These are phyloP conservation scores for Cornus suecica DNA, from an alignment of 148 eudicot species.

Conservation along the genomic window DNA sequence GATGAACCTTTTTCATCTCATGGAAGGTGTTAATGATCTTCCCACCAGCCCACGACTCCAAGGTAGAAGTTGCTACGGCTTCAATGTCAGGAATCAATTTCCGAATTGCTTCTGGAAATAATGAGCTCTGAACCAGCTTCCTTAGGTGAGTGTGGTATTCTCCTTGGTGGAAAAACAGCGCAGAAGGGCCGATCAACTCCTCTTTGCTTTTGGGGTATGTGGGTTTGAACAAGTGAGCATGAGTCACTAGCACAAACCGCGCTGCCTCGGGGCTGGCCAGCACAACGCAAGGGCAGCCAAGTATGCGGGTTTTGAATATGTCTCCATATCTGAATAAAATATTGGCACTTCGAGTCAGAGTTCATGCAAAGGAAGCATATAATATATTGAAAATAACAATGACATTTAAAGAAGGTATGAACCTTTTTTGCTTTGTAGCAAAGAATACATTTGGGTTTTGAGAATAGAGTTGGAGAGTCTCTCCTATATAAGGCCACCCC, in stretches of 20 bases:
- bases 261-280: conserved; percentile 72
- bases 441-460: conserved; percentile 73
- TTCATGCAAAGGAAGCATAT: background rate
- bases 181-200: conserved; percentile 65
- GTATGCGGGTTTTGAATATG: conserved; percentile 76
- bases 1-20: conserved; percentile 41
- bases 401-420: background rate
- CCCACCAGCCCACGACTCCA: conserved; percentile 33
- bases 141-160: conserved; percentile 49
- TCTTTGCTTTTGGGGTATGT: conserved; percentile 89
- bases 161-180: conserved; percentile 84
- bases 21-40: conserved; percentile 34
- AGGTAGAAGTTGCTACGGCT: conserved; percentile 24
- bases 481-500: conserved; percentile 90
- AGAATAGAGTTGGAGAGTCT: conserved; percentile 76
- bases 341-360: background rate
- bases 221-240: conserved; percentile 77
- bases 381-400: background rate
- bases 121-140: conserved; percentile 45
- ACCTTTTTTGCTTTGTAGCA: conserved; percentile 59
- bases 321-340: conserved; percentile 69
- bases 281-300: conserved; percentile 92
- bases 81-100: conserved; percentile 37
- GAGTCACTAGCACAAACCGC: conserved; percentile 62
- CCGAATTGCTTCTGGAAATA: conserved; percentile 30